Conservation (phyloP, 2,329 filamentous ascomycete genomes). For the Xylariomycetidae sp. region DNA sequence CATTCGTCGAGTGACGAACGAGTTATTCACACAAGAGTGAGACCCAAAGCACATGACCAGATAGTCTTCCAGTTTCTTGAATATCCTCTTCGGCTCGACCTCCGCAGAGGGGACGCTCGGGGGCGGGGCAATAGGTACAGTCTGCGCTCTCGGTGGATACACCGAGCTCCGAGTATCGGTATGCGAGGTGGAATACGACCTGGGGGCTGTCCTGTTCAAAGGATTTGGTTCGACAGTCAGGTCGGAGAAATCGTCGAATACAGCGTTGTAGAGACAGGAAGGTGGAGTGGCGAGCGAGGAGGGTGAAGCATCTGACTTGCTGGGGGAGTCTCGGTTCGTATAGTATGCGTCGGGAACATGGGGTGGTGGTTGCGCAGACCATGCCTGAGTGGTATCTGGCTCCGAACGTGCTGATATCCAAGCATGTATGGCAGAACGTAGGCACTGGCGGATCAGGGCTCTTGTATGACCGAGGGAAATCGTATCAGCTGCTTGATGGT, state of each 20-base stretch:
- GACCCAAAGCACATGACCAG: slow-evolving; percentile 64
- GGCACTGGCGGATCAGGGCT: slow-evolving; percentile 39
- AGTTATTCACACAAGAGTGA: slow-evolving; percentile 68
- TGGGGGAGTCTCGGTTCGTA: slow-evolving; percentile 9
- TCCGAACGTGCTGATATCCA: slow-evolving; percentile 16
- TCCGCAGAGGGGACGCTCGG: slow-evolving; percentile 11
- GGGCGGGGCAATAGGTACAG: slow-evolving; percentile 4
- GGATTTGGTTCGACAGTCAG: slow-evolving; percentile 32
- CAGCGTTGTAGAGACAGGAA: slow-evolving; percentile 17
- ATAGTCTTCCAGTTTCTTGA: slow-evolving; percentile 74
- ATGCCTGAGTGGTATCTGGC: slow-evolving; percentile 6
- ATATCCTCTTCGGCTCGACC: slow-evolving; percentile 55
- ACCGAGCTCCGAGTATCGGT: slow-evolving; percentile 28
- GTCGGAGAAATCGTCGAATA: slow-evolving; percentile 32
- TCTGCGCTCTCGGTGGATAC: slow-evolving; percentile 10
- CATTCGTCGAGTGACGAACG: slow-evolving; percentile 57
- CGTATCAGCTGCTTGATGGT: slow-evolving; percentile 18
- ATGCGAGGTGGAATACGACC: slow-evolving; percentile 43
- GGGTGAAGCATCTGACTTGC: slow-evolving; percentile 16
- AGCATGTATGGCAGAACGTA: slow-evolving; percentile 33
- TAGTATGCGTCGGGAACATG: slow-evolving; percentile 16
- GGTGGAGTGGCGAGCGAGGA: slow-evolving; percentile 19
- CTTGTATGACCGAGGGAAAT: slow-evolving; percentile 59
- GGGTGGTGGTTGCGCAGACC: slow-evolving; percentile 10
- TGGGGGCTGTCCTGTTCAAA: slow-evolving; percentile 19